These are phyloP conservation scores for Obelidium mucronatum DNA, from an alignment of 192 early-diverging fungal genomes.

Conservation along the genomic window DNA sequence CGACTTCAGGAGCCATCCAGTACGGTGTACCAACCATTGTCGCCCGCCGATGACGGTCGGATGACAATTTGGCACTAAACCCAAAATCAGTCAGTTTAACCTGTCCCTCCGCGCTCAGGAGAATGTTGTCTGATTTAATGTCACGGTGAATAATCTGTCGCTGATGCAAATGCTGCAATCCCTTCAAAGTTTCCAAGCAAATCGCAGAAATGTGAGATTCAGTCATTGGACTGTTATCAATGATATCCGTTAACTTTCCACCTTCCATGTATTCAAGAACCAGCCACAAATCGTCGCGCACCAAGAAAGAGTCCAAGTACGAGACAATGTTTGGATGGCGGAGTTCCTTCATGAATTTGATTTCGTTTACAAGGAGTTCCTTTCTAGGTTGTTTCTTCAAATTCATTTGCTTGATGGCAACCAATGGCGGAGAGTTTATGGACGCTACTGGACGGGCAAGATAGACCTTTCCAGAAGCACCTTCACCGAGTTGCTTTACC, in stretches of 20 bases:
- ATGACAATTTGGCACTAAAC: slow-evolving; percentile 80
- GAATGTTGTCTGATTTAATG: slow-evolving; percentile 87
- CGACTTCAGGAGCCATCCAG: slow-evolving; percentile 64
- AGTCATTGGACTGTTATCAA: slow-evolving; percentile 84
- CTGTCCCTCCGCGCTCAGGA: slow-evolving; percentile 73
- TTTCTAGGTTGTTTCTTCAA: slow-evolving; percentile 62
- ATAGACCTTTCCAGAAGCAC: slow-evolving; percentile 97
- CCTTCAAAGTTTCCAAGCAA: slow-evolving; percentile 76
- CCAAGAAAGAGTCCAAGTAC: slow-evolving; percentile 91
- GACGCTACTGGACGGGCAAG: slow-evolving; percentile 67
- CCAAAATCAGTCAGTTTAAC: slow-evolving; percentile 87
- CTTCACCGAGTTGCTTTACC: slow-evolving; percentile 95
- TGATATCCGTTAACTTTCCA: slow-evolving; percentile 95
- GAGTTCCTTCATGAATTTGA: slow-evolving; percentile 84
- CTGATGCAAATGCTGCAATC: slow-evolving; percentile 75
- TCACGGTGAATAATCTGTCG: slow-evolving; percentile 84
- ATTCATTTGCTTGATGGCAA: slow-evolving; percentile 72
- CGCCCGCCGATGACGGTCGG: slow-evolving; percentile 68
- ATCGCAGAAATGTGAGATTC: slow-evolving; percentile 85
- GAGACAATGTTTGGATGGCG: slow-evolving; percentile 95
- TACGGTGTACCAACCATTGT: slow-evolving; percentile 75
- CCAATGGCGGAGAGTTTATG: slow-evolving; percentile 45
- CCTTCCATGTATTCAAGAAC: slow-evolving; percentile 99
- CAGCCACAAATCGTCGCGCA: slow-evolving; percentile 94
- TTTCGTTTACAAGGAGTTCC: slow-evolving; percentile 77